Conservation (phyloP, 148 eudicot genomes). For the Amaranthus cruentus region DNA sequence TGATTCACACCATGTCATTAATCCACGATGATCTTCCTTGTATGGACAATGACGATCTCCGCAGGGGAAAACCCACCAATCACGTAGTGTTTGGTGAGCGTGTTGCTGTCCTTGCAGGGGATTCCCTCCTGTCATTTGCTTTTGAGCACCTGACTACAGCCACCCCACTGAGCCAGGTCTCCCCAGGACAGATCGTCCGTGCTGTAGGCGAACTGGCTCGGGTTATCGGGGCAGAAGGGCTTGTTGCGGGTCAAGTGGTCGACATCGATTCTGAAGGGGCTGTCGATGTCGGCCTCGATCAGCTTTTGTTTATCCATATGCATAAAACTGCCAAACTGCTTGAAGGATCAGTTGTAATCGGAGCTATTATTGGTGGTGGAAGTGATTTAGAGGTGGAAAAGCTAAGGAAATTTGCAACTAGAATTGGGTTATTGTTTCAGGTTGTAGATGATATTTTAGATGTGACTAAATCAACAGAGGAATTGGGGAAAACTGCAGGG, state of each 20-base stretch:
- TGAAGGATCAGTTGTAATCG: slow-evolving; percentile 58
- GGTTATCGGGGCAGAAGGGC: slow-evolving; percentile 53
- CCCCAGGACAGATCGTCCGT: slow-evolving; percentile 30
- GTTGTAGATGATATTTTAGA: slow-evolving; percentile 74
- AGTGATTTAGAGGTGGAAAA: slow-evolving; percentile 50
- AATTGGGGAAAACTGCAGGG: slow-evolving; percentile 73
- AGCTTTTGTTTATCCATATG: slow-evolving; percentile 52
- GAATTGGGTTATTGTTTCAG: slow-evolving; percentile 68
- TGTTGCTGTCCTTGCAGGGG: slow-evolving; percentile 61
- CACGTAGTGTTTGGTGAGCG: slow-evolving; percentile 66
- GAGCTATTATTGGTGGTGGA: slow-evolving; percentile 62
- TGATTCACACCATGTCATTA: slow-evolving; percentile 76
- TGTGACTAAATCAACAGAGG: slow-evolving; percentile 59
- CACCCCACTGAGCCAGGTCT: slow-evolving; percentile 25
- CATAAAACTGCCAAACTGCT: slow-evolving; percentile 63
- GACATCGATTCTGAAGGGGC: slow-evolving; percentile 47
- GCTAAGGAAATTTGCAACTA: slow-evolving; percentile 47
- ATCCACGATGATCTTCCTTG: slow-evolving; percentile 74
- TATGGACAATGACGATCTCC: slow-evolving; percentile 69
- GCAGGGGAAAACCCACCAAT: slow-evolving; percentile 66
- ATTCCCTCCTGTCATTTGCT: slow-evolving; percentile 51
- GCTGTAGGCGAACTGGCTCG: slow-evolving; percentile 46
- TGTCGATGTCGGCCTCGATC: slow-evolving; percentile 37
- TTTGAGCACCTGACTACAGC: slow-evolving; percentile 47
- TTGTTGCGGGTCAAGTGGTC: slow-evolving; percentile 68